Base-by-base conservation (phyloP, 192 early-diverging fungal genomes). In the Blastocladiella britannica region DNA sequence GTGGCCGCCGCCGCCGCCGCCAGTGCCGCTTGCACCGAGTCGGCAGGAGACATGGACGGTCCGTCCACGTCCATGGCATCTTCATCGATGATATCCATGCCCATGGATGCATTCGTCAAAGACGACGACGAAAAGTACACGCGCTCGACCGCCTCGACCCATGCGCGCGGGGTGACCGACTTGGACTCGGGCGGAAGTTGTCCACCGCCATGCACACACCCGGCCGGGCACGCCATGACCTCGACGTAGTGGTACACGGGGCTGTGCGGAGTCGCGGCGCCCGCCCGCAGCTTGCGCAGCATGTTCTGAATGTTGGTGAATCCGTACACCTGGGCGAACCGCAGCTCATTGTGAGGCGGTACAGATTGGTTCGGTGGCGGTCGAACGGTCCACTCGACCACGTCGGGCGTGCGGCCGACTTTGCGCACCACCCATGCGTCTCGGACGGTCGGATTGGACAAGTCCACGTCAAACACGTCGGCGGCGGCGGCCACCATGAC, bases 251-350 rank as follows among this genome's bases (percentile, higher is more conserved):
- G 82, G 67, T 89, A 93, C 7, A 51, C 53, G 15, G 37, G 37
- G 37, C n/a, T 20, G 4, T 67, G 60, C 25, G 74, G 76, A n/a
- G n/a, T n/a, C n/a, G n/a, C n/a, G 30, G 80, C 79, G 26, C 79
- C 77, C 5, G 77, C 73, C 57, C 93, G 91, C 53, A 93, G 75
- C 66, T 96, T 98, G n/a, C 95, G 81, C 37, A 98, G 89, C 55
- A 98, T 69, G 57, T 94, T 96, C 67, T 98, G 95, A 58, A 98
- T 86, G 63, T 98, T 94, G 12, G 90, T 74, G 74, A 98, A 98
- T 7, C 95, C 93, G 68, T 96, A 94, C 1, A 85, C 84, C 0
- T 81, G 67, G 5, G 85, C 89, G 74, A 98, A 96, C 59, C 70
- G 69, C 26, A 98, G 73, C 9, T 75, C 58, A n/a, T n/a, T n/a